phyloP scores from a whole-genome alignment of 2,329 filamentous ascomycete species.

The Fusarium chlamydosporum region DNA sequence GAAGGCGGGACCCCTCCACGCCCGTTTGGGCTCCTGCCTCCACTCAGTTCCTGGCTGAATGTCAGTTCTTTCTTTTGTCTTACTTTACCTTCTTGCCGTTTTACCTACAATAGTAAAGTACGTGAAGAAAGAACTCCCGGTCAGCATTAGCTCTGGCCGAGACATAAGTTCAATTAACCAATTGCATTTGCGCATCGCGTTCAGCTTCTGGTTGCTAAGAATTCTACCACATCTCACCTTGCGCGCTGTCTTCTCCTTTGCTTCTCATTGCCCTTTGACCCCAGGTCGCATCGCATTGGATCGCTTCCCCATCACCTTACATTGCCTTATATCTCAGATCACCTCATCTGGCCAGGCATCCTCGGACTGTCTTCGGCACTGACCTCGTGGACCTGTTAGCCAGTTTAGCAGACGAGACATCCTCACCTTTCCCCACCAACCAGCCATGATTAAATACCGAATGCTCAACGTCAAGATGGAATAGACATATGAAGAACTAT shows the following conservation, averaged over 20 bases:
- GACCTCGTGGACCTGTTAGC: conserved; percentile 8
- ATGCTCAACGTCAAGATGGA: conserved; percentile 32
- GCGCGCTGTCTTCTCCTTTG: conserved; percentile 1
- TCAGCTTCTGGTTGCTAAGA: conserved; percentile 14
- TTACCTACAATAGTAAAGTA: conserved; percentile 9
- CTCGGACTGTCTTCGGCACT: conserved; percentile 16
- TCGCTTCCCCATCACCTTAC: conserved; percentile 12
- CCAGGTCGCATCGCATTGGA: conserved; percentile 8
- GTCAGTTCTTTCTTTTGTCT: conserved; percentile 22
- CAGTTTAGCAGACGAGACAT: conserved; percentile 24
- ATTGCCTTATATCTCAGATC: conserved; percentile 9
- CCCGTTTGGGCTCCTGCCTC: conserved; percentile 18
- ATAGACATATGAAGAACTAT: conserved; percentile 31
- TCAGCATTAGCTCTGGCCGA: conserved; percentile 9
- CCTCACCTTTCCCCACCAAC: conserved; percentile 13
- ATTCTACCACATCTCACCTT: conserved; percentile 10
- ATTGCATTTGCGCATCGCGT: conserved; percentile 10
- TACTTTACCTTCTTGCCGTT: conserved; percentile 11
- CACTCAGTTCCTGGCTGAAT: conserved; percentile 24
- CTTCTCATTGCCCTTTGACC: not conserved
- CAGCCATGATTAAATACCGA: conserved; percentile 44
- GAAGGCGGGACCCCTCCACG: conserved; percentile 39
- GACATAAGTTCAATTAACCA: conserved; percentile 16
- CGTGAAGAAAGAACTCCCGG: conserved; percentile 2
- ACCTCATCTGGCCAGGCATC: conserved; percentile 12